These are phyloP conservation scores for Verticillium dahliae DNA, from an alignment of 2,329 filamentous ascomycete genomes.

Conservation along the genomic window DNA sequence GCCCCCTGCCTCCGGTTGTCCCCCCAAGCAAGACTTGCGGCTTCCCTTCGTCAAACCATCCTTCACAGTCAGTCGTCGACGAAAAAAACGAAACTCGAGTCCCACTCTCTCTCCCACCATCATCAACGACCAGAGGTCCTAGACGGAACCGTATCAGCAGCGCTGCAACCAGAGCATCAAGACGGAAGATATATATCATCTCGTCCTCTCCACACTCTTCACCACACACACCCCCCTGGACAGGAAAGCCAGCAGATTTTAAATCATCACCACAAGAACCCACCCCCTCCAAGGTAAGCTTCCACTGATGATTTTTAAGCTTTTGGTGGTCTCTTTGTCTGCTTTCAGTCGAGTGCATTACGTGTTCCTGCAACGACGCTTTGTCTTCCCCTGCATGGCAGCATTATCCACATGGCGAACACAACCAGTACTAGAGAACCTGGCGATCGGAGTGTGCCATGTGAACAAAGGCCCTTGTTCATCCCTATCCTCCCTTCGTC, in stretches of 20 bases:
- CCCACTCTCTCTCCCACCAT: not conserved
- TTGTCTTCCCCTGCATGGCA: not conserved
- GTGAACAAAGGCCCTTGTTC: not conserved
- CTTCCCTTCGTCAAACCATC: constrained; percentile 3
- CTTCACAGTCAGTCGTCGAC: not conserved
- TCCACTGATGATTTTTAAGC: not conserved
- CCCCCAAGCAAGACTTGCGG: constrained; percentile 9
- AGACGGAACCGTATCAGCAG: constrained; percentile 3
- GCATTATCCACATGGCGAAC: not conserved
- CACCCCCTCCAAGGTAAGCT: not conserved
- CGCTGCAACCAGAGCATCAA: constrained; percentile 1
- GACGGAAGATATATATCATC: constrained; percentile 1
- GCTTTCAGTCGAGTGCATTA: too few species aligned
- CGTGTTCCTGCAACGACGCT: not conserved
- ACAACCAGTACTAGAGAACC: not conserved
- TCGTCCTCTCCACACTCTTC: constrained; percentile 7
- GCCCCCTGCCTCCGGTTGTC: not conserved
- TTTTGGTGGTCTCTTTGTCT: too few species aligned
- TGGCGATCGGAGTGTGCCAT: not conserved
- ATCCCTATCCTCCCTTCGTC: not conserved
- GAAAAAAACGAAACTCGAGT: not conserved
- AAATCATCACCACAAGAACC: constrained; percentile 5
- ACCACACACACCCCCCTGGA: constrained; percentile 13
- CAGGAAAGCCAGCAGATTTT: constrained; percentile 13
- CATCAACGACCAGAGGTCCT: constrained; percentile 1